Evolutionary conservation across 257 asterid genomes (phyloP), one percentile per base, ranked within the genome.

Genomic region (Jaltomata sinuosa): DNA sequence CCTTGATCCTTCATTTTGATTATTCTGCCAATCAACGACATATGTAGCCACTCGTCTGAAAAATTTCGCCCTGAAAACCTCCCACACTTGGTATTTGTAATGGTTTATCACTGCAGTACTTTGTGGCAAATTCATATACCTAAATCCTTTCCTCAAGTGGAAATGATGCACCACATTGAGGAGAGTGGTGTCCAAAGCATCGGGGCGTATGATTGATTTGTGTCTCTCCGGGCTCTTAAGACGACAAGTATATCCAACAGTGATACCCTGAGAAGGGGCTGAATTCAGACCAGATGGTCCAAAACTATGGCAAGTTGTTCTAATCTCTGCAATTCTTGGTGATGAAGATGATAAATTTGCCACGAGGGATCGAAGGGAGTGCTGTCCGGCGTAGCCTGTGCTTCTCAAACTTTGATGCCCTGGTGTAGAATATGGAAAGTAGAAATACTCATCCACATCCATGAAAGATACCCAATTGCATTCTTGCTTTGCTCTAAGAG

Each of bases 191-290:
- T 94, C 95, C 11, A 95, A 90, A 5, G 99, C 97, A 80, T 91
- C 94, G 0, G 94, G 93, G 57, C 98, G 93, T 8, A 97, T 80
- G 16, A 97, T 95, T 6, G 99, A 95, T 81, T 97, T 97, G 84
- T 97, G 99, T 89, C 99, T 89, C 95, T 97, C 99, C 0, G 99
- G 99, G 45, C 95, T 93, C 85, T 91, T 95, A 19, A 97, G 92
- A 25, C 99, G 92, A 81, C 99, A 97, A 3, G 98, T 97, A 82
- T 97, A 97, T 3, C 99, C 99, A 12, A 90, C 96, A 0, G 93
- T 94, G 59, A 95, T 96, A 9, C 99, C 99, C 81, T 82, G 92
- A 1, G 89, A 3, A 16, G 99, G 99, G 2, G 87, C 88, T 12
- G 95, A 85, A 72, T 55, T 88, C 82, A 94, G 89, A 54, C 98